Base-by-base conservation (phyloP, 2,329 filamentous ascomycete genomes). In the Colletotrichum sp. region DNA sequence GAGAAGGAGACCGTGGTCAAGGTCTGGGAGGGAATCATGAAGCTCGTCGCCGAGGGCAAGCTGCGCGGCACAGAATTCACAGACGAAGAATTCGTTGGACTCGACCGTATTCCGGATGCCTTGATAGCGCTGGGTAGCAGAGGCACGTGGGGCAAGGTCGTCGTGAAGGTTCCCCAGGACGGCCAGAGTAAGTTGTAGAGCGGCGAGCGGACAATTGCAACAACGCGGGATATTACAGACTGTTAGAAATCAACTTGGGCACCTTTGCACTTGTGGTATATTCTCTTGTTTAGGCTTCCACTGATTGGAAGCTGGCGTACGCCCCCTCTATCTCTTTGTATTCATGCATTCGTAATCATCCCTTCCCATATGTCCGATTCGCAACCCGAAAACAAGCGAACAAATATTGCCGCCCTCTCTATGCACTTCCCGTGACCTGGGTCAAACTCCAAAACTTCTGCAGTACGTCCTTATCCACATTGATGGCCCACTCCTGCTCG, bases 81-180 rank as follows among this genome's bases (percentile, higher is more conserved):
- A 3, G 96, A 98, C 82, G 91, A 93, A 84, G 92, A 94, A 80
- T 98, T 96, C 85, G 92, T 94, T 16, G 96, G 96, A 0, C 85
- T 99, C 71, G 95, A 98, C 80, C 93, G 89, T 74, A 90, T 98
- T 32, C 93, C 94, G 0, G 91, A 91, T 76, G 96, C 96, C 1
- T 84, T 99, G 80, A 89, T 93, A 80, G 94, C 94, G 4, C 85
- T 99, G 71, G 96, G 95, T 2, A 92, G 92, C 2, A 89, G 96
- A 75, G 95, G 94, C 67, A 98, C 96, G 2, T 99, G 96, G 96
- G 96, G 96, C 0, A 99, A 99, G 89, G 96, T 99, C 1, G 95
- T 98, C 2, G 93, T 98, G 24, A 95, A 95, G 85, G 89, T 99
- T 57, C 93, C 94, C 2, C 94, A 96, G 80, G 87, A 89, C 77